These are phyloP conservation scores for Inga laurina DNA, from an alignment of 306 rosid genomes.

Conservation along the genomic window DNA sequence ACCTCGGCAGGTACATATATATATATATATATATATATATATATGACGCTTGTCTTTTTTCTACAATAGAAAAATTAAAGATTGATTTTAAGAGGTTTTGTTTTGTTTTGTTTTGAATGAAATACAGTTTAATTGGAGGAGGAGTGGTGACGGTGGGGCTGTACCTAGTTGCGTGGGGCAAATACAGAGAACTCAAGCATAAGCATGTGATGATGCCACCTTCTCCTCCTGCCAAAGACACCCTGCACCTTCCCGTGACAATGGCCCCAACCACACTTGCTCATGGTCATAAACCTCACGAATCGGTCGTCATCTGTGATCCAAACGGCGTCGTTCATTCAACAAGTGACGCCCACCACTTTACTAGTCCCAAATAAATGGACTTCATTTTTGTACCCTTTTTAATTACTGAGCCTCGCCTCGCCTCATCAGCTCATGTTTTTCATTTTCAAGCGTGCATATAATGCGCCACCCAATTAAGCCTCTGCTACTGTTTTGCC, in stretches of 20 bases:
- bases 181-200: conserved; percentile 32
- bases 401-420: background rate
- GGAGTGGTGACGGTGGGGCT: conserved; percentile 46
- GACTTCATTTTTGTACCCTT: background rate
- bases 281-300: background rate
- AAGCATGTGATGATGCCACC: background rate
- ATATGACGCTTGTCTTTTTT: too few species aligned
- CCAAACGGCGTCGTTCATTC: background rate
- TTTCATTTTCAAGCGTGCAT: background rate
- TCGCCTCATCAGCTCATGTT: background rate
- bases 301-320: background rate
- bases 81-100: too few species aligned
- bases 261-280: conserved; percentile 1
- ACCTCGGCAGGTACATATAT: conserved; percentile 9
- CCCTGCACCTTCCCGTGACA: conserved; percentile 29
- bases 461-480: background rate
- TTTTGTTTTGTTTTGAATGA: conserved; percentile 22
- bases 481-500: background rate
- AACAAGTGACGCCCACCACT: background rate
- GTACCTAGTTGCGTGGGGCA: conserved; percentile 49
- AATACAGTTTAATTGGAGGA: conserved; percentile 46
- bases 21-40: too few species aligned
- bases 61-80: too few species aligned
- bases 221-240: conserved; percentile 22
- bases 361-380: background rate